Evolutionary conservation across 345 rosid genomes (phyloP).

Genomic region (Isatis tinctoria): DNA sequence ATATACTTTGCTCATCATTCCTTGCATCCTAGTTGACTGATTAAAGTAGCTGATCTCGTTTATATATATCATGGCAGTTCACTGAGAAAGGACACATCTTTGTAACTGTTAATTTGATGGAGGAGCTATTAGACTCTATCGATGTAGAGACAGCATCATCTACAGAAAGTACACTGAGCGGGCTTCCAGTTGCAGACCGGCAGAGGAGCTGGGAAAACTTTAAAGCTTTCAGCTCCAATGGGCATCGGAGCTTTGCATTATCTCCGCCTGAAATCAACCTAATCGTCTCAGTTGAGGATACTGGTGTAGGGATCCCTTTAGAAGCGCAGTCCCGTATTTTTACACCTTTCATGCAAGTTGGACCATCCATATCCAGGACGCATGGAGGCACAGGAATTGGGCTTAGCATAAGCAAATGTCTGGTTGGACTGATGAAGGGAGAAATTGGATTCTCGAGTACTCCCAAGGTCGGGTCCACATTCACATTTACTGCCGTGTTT

Average conservation of each 20-base stretch:
- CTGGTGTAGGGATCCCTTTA: slow-evolving; percentile 85
- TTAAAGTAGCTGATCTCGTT: neutral
- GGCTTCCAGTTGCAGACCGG: slow-evolving; percentile 76
- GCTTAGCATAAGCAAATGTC: slow-evolving; percentile 91
- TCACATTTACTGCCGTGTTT: slow-evolving; percentile 86
- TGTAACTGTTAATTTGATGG: slow-evolving; percentile 79
- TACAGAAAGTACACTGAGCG: slow-evolving; percentile 65
- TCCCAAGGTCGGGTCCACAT: slow-evolving; percentile 82
- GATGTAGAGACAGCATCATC: slow-evolving; percentile 54
- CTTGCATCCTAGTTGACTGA: neutral
- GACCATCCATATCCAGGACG: slow-evolving; percentile 80
- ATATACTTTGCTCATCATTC: neutral
- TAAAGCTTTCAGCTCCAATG: slow-evolving; percentile 50
- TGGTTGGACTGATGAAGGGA: slow-evolving; percentile 89
- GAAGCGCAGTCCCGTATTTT: slow-evolving; percentile 88
- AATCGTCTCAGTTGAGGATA: slow-evolving; percentile 91
- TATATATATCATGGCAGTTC: slow-evolving; percentile 45
- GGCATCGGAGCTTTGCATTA: slow-evolving; percentile 29
- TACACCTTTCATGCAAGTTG: slow-evolving; percentile 95
- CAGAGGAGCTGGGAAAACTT: slow-evolving; percentile 67
- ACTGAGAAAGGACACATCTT: slow-evolving; percentile 88
- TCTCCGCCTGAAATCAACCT: slow-evolving; percentile 51
- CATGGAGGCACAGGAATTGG: slow-evolving; percentile 98
- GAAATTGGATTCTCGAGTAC: slow-evolving; percentile 82
- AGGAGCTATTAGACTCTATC: slow-evolving; percentile 54